These are phyloP conservation scores for Trichosporon ovoides DNA, from an alignment of 1,284 basidiomycete species.

Conservation along the genomic window DNA sequence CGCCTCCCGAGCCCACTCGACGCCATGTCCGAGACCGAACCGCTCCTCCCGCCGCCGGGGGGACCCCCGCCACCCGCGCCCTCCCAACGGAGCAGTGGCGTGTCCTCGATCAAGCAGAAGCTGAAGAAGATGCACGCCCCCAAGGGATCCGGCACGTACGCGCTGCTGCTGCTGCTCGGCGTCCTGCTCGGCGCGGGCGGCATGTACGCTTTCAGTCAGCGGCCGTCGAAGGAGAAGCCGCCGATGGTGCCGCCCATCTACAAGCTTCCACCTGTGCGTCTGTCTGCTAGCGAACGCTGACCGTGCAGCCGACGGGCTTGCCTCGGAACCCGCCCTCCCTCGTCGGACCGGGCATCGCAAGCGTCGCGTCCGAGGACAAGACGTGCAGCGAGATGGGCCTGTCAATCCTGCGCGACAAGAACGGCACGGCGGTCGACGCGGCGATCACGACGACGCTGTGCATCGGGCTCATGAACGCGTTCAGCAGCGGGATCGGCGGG, in stretches of 20 bases:
- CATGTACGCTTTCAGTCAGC: constrained; percentile 3
- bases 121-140: not conserved
- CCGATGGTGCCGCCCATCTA: constrained; percentile 22
- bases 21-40: constrained; percentile 10
- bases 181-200: constrained; percentile 12
- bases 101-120: not conserved
- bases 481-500: constrained; percentile 77
- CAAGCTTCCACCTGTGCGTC: constrained; percentile 18
- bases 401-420: constrained; percentile 61
- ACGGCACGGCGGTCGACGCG: constrained; percentile 88
- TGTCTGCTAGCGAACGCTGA: not conserved
- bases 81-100: not conserved
- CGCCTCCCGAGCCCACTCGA: not conserved
- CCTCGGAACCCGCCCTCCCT: constrained; percentile 67
- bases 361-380: constrained; percentile 79
- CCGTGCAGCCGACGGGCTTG: constrained; percentile 41
- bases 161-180: constrained; percentile 10
- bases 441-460: constrained; percentile 75
- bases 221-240: constrained; percentile 1
- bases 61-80: not conserved
- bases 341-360: constrained; percentile 66
- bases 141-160: not conserved
- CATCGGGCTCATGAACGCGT: constrained; percentile 81
- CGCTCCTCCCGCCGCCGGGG: constrained; percentile 14
- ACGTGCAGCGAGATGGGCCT: constrained; percentile 80